Percentiles rank a stretch among this genome's conserved stretches.
Conservation (phyloP, 2,329 filamentous ascomycete species). For the Cordyceps sp. region DNA sequence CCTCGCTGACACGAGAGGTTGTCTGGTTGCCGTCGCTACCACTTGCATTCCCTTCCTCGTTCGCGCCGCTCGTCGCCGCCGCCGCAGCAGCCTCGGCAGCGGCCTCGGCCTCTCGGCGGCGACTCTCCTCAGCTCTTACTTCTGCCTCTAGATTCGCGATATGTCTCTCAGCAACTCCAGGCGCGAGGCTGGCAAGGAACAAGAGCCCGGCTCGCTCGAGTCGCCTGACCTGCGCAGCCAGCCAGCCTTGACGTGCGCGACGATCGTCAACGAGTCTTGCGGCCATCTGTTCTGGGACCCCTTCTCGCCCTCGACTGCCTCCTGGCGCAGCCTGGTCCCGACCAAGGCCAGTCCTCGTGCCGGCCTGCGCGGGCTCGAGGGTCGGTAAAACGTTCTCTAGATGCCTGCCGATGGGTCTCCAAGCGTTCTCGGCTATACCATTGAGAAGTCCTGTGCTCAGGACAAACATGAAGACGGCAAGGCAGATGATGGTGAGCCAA, state of each 20-base stretch:
- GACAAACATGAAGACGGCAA: constrained; percentile 40
- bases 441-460: constrained; percentile 43
- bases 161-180: constrained; percentile 48
- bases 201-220: constrained; percentile 43
- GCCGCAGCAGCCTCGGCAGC: neutral
- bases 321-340: constrained; percentile 12
- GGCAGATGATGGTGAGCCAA: constrained; percentile 35
- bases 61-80: constrained; percentile 17
- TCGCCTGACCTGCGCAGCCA: constrained; percentile 26
- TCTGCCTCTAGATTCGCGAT: constrained; percentile 41
- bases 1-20: neutral
- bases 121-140: constrained; percentile 23
- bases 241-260: constrained; percentile 14
- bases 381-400: constrained; percentile 41
- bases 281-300: constrained; percentile 33
- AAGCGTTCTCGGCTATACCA: constrained; percentile 33
- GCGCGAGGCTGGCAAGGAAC: constrained; percentile 49
- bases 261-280: constrained; percentile 32
- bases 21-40: constrained; percentile 1
- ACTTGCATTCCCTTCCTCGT: constrained; percentile 5
- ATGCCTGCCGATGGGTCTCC: constrained; percentile 39
- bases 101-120: constrained; percentile 25
- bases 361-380: constrained; percentile 21
- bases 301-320: constrained; percentile 11
- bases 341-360: constrained; percentile 2